Conservation (phyloP, 1,284 basidiomycete species). For the Sporisorium graminicola region DNA sequence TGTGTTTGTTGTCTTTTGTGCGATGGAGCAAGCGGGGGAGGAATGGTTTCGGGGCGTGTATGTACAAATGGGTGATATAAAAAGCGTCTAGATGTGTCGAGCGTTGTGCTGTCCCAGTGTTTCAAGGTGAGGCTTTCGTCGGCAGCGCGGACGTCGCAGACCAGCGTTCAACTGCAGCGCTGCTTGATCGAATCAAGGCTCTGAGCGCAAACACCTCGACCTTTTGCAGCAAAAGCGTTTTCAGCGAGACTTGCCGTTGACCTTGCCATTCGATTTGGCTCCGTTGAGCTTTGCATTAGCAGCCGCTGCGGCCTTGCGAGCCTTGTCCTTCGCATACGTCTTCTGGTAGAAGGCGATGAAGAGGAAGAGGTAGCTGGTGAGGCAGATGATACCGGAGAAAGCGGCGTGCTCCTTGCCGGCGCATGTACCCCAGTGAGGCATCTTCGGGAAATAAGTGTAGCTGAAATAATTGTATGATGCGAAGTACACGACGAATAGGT, state of each 20-base stretch:
- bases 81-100: too few species aligned
- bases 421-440: constrained; percentile 84
- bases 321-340: constrained; percentile 66
- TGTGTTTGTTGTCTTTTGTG: background rate
- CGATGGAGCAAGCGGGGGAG: background rate
- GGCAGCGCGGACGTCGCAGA: too few species aligned
- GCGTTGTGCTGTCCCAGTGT: background rate
- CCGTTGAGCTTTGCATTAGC: constrained; percentile 29
- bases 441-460: constrained; percentile 71
- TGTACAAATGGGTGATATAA: background rate
- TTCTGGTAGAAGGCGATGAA: constrained; percentile 70
- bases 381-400: constrained; percentile 85
- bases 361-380: constrained; percentile 79
- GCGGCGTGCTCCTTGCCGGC: constrained; percentile 90
- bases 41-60: background rate
- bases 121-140: background rate
- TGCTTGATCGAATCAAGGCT: background rate
- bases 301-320: constrained; percentile 31
- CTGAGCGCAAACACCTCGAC: background rate
- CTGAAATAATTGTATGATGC: constrained; percentile 52
- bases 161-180: background rate
- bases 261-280: constrained; percentile 24
- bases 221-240: background rate
- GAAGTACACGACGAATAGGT: constrained; percentile 53
- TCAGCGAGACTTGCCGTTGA: constrained; percentile 13